These are phyloP conservation scores for Plantago ovata DNA, from an alignment of 257 asterid genomes.

Conservation along the genomic window DNA sequence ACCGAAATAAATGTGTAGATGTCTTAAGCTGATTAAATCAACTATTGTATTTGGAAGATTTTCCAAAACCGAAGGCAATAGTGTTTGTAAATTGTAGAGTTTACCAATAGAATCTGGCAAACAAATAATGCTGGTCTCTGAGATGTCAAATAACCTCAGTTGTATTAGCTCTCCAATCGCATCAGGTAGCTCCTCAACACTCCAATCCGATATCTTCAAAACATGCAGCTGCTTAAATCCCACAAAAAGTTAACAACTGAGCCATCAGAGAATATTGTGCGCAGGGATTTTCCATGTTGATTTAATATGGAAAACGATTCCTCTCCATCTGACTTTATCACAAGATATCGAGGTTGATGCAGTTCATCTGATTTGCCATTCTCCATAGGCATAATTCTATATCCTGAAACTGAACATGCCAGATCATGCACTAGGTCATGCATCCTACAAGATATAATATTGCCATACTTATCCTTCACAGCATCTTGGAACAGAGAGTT, in stretches of 20 bases:
- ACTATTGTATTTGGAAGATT: slow-evolving; percentile 11
- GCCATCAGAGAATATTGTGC: slow-evolving; percentile 14
- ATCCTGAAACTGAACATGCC: neutral
- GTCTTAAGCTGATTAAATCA: slow-evolving; percentile 24
- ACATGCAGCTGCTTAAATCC: slow-evolving; percentile 10
- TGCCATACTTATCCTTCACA: neutral
- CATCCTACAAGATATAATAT: slow-evolving; percentile 26
- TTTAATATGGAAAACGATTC: neutral
- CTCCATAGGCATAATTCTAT: neutral
- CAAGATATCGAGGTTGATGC: neutral
- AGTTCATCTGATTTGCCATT: neutral
- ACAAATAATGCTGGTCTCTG: neutral
- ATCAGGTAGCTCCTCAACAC: slow-evolving; percentile 8
- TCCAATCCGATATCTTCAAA: slow-evolving; percentile 8
- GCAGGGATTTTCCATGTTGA: neutral
- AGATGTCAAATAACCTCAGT: no score
- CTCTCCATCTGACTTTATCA: no score
- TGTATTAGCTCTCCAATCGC: slow-evolving; percentile 4
- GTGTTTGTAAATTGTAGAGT: slow-evolving; percentile 11
- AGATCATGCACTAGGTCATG: slow-evolving; percentile 28
- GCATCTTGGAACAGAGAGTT: slow-evolving; percentile 27
- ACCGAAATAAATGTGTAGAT: neutral
- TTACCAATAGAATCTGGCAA: slow-evolving; percentile 5
- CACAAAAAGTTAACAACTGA: neutral
- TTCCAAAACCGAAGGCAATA: neutral